Evolutionary conservation across 2,329 filamentous ascomycete species (phyloP).

Genomic region (Sclerotiophoma versabilis): DNA sequence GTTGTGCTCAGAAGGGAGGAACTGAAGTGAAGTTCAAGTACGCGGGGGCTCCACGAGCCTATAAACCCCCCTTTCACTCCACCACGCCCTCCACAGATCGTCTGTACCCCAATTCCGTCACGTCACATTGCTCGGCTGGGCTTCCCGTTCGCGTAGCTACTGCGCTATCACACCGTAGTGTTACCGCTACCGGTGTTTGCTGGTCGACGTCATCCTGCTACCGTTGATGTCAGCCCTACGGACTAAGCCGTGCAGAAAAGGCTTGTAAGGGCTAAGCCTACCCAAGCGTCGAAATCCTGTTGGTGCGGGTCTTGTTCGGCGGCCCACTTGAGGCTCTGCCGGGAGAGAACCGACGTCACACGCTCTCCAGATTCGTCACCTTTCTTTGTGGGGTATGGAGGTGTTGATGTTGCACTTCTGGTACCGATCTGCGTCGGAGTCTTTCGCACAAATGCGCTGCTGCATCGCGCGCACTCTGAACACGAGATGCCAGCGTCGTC

Average conservation of each 20-base stretch:
- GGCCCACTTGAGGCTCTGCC: conserved; percentile 13
- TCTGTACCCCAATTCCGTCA: conserved; percentile 18
- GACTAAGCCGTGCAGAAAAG: conserved; percentile 7
- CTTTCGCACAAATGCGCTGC: background rate
- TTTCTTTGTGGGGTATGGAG: background rate
- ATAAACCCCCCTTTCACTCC: conserved; percentile 15
- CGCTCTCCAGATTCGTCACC: conserved; percentile 8
- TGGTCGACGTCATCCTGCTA: conserved; percentile 9
- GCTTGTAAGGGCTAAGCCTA: conserved; percentile 12
- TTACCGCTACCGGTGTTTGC: background rate
- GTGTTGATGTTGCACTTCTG: background rate
- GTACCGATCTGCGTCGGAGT: too few relatives aligned
- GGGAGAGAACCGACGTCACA: conserved; percentile 9
- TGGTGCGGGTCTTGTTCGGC: conserved; percentile 8
- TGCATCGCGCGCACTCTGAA: background rate
- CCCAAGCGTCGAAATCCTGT: conserved; percentile 8
- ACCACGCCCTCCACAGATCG: conserved; percentile 9
- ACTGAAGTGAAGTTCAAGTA: background rate
- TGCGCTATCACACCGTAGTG: background rate
- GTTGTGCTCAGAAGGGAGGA: background rate
- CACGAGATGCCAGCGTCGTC: too few relatives aligned
- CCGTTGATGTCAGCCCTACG: conserved; percentile 5
- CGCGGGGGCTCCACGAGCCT: conserved; percentile 15
- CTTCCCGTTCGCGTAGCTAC: conserved; percentile 2
- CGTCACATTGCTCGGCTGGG: conserved; percentile 9